Evolutionary conservation across 768 basidiomycete genomes (phyloP), one percentile per base, ranked within the genome.

Genomic region (Boletales sp.): DNA sequence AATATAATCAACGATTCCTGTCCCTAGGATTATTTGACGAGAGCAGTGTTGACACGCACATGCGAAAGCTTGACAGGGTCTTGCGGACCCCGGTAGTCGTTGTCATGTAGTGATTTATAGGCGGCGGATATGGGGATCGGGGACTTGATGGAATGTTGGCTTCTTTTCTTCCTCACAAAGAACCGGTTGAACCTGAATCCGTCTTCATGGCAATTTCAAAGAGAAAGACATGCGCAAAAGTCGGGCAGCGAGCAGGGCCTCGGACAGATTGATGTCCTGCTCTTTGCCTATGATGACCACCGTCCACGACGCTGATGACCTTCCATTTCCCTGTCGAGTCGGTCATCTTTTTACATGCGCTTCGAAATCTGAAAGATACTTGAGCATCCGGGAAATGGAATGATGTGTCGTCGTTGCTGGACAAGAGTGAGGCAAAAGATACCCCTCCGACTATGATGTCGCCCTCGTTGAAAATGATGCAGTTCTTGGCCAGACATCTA

Each of bases 1-100:
- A 93, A 75, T 62, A 39, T 69, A 72, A 54, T 89, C 83, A 9
- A 77, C 73, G 0, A 86, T 84, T 32, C 83, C 83, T 12, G 77
- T 82, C 83, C 83, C 84, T 87, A 38, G 27, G 17, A 27, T 24
- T 19, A 40, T 7, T 7, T 27, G 24, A 6, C 8, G 34, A 54
- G 34, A 41, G n/a, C 10, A 14, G 14, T 37, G 3, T 34, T 34
- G 11, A 34, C 12, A 51, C 47, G 8, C 45, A 74, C 76, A 74
- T 39, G 77, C 70, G 47, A 78, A 53, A 80, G 78, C n/a, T 62
- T 71, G 4, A 73, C 69, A 51, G 85, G 84, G 43, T 68, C 63
- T 18, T 60, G 58, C 14, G 66, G 66, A 11, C 56, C 43, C 3
- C 57, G 50, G 30, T 64, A 59, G 9, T 65, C 55, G 1, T 68